phyloP scores from a whole-genome alignment of 306 rosid genomes.

The Cajanus cajan region DNA sequence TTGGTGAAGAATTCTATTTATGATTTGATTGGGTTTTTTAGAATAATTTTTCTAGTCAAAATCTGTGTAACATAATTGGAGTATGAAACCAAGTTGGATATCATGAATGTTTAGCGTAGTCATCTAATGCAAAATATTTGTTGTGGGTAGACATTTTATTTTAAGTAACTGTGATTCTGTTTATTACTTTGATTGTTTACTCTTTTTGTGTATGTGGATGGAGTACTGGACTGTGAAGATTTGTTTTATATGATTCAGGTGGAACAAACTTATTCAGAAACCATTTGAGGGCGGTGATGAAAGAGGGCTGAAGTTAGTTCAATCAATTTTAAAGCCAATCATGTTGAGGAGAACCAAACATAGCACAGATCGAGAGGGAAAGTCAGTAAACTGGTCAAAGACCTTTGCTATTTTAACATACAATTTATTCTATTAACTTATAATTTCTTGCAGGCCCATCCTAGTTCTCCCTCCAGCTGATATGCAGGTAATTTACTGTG shows the following conservation, averaged over 20 bases:
- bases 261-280: constrained; percentile 95
- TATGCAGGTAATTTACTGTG: constrained; percentile 78
- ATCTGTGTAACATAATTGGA: constrained; percentile 15
- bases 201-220: constrained; percentile 24
- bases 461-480: constrained; percentile 96
- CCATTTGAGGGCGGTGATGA: constrained; percentile 97
- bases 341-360: constrained; percentile 95
- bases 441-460: constrained; percentile 73
- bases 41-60: not conserved
- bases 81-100: constrained; percentile 18
- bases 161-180: constrained; percentile 11
- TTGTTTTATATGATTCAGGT: constrained; percentile 58
- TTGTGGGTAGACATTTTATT: not conserved
- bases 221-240: constrained; percentile 23
- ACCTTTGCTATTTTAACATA: constrained; percentile 23
- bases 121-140: not conserved
- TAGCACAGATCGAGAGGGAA: constrained; percentile 89
- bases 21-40: constrained; percentile 3
- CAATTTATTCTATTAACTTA: constrained; percentile 18
- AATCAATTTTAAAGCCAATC: constrained; percentile 85
- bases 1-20: not conserved
- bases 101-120: constrained; percentile 7
- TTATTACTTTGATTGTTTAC: constrained; percentile 9
- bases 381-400: constrained; percentile 46
- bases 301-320: constrained; percentile 85